Base-by-base conservation (phyloP, 495 filamentous ascomycete genomes). In the Penicillium maclennaniae region DNA sequence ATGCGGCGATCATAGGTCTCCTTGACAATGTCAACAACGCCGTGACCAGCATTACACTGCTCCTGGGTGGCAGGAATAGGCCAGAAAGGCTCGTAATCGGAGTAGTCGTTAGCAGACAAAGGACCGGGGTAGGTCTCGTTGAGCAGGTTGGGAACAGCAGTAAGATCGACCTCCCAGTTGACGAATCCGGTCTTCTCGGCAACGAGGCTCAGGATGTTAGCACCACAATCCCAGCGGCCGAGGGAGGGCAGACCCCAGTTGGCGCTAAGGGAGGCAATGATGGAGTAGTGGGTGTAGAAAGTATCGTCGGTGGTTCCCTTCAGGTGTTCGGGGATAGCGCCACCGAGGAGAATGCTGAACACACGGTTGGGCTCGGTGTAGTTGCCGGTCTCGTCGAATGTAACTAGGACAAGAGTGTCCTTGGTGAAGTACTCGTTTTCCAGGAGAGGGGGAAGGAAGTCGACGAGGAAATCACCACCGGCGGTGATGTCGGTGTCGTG, bases 231-330 rank as follows among this genome's bases (percentile, higher is more conserved):
- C 69, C 83, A 87, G 55, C 85, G 73, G 14, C 85, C 85, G 7
- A 88, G 75, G 16, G 79, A 83, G 14, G 81, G 79, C 34, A 87
- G 69, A 4, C 66, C 79, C 83, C 83, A 87, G 71, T 88, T 89
- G 9, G 79, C 80, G n/a, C 73, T 65, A 16, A 83, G 74, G 31
- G 82, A 79, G 6, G 84, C 69, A 50, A 89, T 74, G 53, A 73
- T 72, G 40, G 79, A 84, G 74, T 86, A 87, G 70, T 87, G 85
- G 62, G 80, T 81, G 69, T 89, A 89, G 69, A 79, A 85, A 27
- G 71, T 79, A 59, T 72, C 54, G 59, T 88, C 86, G 8, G 68
- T 77, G 14, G 81, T 84, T 28, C 83, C 83, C 38, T 76, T 66
- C 3, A 83, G 71, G 26, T 72, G 15, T 0, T 69, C 42, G 16